These are phyloP conservation scores for Botrytis cinerea DNA, from an alignment of 2,329 filamentous ascomycete genomes.

Conservation along the genomic window DNA sequence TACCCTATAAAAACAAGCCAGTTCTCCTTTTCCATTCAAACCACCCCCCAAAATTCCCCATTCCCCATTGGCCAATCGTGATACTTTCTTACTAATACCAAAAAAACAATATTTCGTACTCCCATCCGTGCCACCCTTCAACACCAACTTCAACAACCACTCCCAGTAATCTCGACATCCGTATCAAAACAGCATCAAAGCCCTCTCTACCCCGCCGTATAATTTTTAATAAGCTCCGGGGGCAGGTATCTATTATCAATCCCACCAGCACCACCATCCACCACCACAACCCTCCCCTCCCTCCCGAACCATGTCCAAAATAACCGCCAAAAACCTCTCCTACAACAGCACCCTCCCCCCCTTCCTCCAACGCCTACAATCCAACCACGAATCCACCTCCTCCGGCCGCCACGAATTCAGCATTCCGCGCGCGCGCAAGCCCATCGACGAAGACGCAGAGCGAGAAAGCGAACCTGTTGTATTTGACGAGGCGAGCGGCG, in stretches of 20 bases:
- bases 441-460: slow-evolving; percentile 64
- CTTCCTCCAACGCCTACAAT: slow-evolving; percentile 60
- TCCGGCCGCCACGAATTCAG: slow-evolving; percentile 46
- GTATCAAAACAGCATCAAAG: neutral
- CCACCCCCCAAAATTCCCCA: neutral
- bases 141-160: neutral
- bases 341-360: slow-evolving; percentile 63
- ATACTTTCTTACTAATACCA: neutral
- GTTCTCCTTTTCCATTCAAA: slow-evolving; percentile 4
- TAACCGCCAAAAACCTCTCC: slow-evolving; percentile 69
- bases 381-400: slow-evolving; percentile 50
- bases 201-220: neutral
- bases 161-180: neutral
- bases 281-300: slow-evolving; percentile 36
- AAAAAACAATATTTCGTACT: no score
- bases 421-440: slow-evolving; percentile 46
- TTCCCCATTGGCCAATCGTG: neutral
- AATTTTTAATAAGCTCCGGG: neutral
- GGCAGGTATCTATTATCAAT: no score
- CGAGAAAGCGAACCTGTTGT: slow-evolving; percentile 77
- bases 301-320: slow-evolving; percentile 50
- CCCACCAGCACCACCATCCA: neutral
- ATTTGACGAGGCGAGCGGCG: slow-evolving; percentile 71
- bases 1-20: neutral
- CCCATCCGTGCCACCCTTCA: neutral